Base-by-base conservation (phyloP, 2,329 filamentous ascomycete genomes). In the Knufia petricola region DNA sequence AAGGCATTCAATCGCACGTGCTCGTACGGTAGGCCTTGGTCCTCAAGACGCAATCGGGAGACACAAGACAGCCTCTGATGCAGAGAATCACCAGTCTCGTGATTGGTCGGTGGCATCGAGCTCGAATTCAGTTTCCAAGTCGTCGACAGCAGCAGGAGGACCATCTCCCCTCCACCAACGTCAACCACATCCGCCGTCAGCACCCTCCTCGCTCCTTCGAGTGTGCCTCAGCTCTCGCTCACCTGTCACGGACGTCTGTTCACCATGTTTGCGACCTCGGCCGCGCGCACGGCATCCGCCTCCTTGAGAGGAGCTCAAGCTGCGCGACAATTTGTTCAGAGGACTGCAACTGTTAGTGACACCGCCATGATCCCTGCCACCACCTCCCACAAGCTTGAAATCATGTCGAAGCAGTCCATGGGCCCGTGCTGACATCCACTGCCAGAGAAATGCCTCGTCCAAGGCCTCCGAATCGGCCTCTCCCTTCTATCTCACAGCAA, bases 211-310 rank as follows among this genome's bases (percentile, higher is more conserved):
- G 37, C 41, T 42, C 34, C 47, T 40, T 46, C 32, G 40, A 49
- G 50, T 32, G 44, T 48, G 47, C 52, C 52, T 45, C 41, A 53
- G 49, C 52, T 52, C 50, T 17, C 32, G 51, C 51, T 36, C 54
- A 51, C 34, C 43, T 37, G 50, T 43, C 32, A 48, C 50, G 43
- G 52, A 46, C 50, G 50, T 51, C 36, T 46, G 31, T 50, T 48
- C 77, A 84, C 71, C 69, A 95, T 96, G 90, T 82, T 95, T 79
- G 85, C 87, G 75, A 85, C 88, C 79, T 87, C 88, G 73, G 81
- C 81, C 74, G 75, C 94, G 78, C 87, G 87, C 77, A 82, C 85
- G 70, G 79, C 85, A 80, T 88, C 88, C 81, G 79, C 85, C 80
- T 88, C 88, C 81, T 78, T 84, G 66, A 78, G 88, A 76, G 84